Evolutionary conservation across 768 basidiomycete species (phyloP).

Genomic region (Paxillus rubicundulus): DNA sequence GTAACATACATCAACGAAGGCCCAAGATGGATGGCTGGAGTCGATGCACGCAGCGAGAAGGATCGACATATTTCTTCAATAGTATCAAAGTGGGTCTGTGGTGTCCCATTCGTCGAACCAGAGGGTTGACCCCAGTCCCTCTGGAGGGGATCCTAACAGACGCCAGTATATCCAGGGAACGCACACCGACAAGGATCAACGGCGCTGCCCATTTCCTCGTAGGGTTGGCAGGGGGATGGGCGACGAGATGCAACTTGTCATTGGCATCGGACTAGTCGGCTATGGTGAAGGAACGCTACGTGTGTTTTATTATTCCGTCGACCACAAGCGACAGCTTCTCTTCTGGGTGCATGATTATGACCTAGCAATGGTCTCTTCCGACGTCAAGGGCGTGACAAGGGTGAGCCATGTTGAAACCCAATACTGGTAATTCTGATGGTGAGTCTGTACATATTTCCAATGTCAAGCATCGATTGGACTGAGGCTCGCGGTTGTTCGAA

Average conservation of each 20-base stretch:
- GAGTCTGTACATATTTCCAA: neutral
- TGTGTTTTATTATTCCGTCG: no score
- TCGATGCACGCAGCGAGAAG: slow-evolving; percentile 46
- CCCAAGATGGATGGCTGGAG: neutral
- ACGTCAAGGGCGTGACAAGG: no score
- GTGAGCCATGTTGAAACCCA: slow-evolving; percentile 6
- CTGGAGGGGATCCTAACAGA: slow-evolving; percentile 4
- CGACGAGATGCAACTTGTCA: slow-evolving; percentile 3
- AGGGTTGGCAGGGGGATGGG: neutral
- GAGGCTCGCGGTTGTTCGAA: neutral
- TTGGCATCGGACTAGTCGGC: neutral
- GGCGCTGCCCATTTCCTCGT: neutral
- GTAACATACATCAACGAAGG: neutral
- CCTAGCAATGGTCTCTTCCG: no score
- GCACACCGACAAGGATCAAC: neutral
- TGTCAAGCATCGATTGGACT: neutral
- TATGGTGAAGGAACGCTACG: no score
- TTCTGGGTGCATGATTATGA: no score
- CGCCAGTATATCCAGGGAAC: neutral
- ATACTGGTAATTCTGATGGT: slow-evolving; percentile 20
- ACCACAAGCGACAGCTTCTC: no score
- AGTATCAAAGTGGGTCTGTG: slow-evolving; percentile 33
- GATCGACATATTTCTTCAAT: slow-evolving; percentile 51
- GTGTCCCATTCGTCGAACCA: neutral
- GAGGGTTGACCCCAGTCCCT: neutral